Conservation (phyloP, 352 stramenopile species). For the Pythium utonaiense region DNA sequence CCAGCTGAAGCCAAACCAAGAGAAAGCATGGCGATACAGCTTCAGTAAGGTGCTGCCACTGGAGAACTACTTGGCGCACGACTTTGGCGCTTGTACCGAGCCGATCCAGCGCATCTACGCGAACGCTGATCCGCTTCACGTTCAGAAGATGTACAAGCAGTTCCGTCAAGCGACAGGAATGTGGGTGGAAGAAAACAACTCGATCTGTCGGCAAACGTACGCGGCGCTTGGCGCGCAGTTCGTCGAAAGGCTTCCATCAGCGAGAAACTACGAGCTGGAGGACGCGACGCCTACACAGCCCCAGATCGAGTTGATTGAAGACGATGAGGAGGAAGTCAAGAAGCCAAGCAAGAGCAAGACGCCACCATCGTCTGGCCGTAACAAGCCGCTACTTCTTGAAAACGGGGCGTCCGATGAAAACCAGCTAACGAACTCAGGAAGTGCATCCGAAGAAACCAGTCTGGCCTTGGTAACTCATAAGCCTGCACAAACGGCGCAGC, state of each 20-base stretch:
- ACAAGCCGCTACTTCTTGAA: slow-evolving; percentile 21
- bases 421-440: neutral
- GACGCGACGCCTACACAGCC: slow-evolving; percentile 7
- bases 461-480: slow-evolving; percentile 17
- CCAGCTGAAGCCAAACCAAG: too few relatives aligned
- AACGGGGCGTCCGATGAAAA: slow-evolving; percentile 11
- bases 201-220: slow-evolving; percentile 74
- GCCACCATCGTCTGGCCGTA: slow-evolving; percentile 1
- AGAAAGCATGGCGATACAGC: slow-evolving; percentile 82
- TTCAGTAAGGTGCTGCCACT: slow-evolving; percentile 82
- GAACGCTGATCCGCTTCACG: slow-evolving; percentile 71
- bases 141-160: slow-evolving; percentile 86
- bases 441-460: slow-evolving; percentile 2
- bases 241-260: slow-evolving; percentile 36
- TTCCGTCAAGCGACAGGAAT: slow-evolving; percentile 79
- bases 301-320: slow-evolving; percentile 21
- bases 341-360: slow-evolving; percentile 15
- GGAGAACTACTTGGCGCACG: slow-evolving; percentile 78
- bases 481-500: slow-evolving; percentile 1
- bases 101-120: slow-evolving; percentile 86
- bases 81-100: slow-evolving; percentile 81
- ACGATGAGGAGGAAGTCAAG: slow-evolving; percentile 9
- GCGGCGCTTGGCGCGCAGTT: slow-evolving; percentile 62
- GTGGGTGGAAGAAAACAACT: slow-evolving; percentile 85
- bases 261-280: slow-evolving; percentile 15